Conservation (phyloP, 1,284 basidiomycete genomes). For the Cryptococcus sp. region DNA sequence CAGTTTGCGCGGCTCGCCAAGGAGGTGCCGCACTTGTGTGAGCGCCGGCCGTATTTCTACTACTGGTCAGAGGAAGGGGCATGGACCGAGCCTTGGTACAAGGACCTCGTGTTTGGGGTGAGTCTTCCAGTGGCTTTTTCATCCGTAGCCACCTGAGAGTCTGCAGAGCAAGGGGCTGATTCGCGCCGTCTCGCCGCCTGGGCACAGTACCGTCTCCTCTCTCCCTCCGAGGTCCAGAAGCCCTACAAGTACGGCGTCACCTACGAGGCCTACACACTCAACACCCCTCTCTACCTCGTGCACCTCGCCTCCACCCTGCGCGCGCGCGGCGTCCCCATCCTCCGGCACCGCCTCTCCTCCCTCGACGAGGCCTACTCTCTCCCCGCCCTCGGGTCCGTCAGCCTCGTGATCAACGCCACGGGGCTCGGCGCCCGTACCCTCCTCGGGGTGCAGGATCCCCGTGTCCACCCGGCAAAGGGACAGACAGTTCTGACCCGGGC, state of each 20-base stretch:
- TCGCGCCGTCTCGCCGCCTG: constrained; percentile 2
- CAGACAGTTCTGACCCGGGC: constrained; percentile 77
- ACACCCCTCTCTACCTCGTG: constrained; percentile 46
- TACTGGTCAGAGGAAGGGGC: constrained; percentile 45
- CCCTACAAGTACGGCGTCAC: constrained; percentile 30
- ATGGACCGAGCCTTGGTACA: constrained; percentile 55
- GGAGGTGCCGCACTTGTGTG: constrained; percentile 44
- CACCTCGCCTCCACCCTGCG: constrained; percentile 39
- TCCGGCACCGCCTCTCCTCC: constrained; percentile 39
- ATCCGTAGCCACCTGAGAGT: constrained; percentile 5
- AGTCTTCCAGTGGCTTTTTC: constrained; percentile 22
- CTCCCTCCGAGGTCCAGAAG: constrained; percentile 7
- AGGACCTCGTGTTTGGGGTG: constrained; percentile 56
- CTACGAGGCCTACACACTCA: constrained; percentile 49
- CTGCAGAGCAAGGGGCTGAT: constrained; percentile 8
- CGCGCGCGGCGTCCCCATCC: constrained; percentile 38
- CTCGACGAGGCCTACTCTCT: constrained; percentile 48
- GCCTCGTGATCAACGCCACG: constrained; percentile 53
- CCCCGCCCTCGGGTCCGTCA: constrained; percentile 25
- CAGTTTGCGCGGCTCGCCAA: constrained; percentile 54
- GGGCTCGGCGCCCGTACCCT: constrained; percentile 29
- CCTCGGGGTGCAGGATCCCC: constrained; percentile 66
- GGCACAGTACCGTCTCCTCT: constrained; percentile 14
- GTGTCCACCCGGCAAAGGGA: constrained; percentile 74
- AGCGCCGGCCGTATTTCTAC: constrained; percentile 53